These are phyloP conservation scores for Chaetomium tenue DNA, from an alignment of 495 filamentous ascomycete species.

Conservation along the genomic window DNA sequence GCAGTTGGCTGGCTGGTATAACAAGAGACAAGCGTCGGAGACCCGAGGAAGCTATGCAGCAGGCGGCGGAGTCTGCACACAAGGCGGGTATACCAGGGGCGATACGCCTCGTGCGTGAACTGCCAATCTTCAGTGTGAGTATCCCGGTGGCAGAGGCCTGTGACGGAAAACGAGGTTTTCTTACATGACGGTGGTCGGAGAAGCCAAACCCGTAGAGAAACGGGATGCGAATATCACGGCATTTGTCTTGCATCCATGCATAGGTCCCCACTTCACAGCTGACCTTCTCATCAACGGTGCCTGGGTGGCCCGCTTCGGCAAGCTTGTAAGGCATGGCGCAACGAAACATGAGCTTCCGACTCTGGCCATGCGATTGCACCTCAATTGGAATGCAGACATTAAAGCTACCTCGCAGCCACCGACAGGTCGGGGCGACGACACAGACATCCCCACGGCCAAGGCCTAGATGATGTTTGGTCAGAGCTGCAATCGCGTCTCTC, in stretches of 20 bases:
- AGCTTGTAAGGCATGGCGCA: constrained; percentile 8
- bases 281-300: constrained; percentile 5
- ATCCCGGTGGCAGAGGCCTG: too few relatives aligned
- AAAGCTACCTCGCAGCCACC: background rate
- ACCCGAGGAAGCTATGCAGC: background rate
- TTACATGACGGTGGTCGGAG: constrained; percentile 22
- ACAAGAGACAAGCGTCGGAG: background rate
- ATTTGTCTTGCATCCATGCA: background rate
- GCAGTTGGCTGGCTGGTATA: background rate
- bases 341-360: background rate
- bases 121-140: too few relatives aligned
- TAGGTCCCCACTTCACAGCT: background rate
- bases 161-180: too few relatives aligned
- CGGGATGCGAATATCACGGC: background rate
- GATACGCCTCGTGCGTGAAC: too few relatives aligned
- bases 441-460: too few relatives aligned
- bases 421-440: background rate
- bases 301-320: background rate
- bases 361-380: background rate
- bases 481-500: too few relatives aligned
- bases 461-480: too few relatives aligned
- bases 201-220: constrained; percentile 42
- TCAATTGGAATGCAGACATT: background rate
- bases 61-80: constrained; percentile 1
- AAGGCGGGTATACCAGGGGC: background rate